A percentile compares a stretch with the other conserved stretches of the same genome.
Evolutionary conservation across 306 rosid species (phyloP).

Genomic region (Sicyos baderoa): DNA sequence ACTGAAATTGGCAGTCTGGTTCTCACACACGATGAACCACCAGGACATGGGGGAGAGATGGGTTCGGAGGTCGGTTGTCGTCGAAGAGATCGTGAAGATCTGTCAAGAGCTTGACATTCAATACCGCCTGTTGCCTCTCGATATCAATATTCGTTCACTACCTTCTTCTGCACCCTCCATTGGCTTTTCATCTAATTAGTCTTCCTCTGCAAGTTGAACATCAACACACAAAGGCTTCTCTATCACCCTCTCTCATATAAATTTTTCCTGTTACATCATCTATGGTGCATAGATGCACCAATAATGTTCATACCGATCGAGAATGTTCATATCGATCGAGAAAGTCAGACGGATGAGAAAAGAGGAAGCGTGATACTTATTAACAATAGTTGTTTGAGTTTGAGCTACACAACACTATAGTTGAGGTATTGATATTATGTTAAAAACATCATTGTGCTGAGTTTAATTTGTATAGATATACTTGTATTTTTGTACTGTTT

Average conservation of each 20-base stretch:
- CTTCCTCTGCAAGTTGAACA: slow-evolving; percentile 31
- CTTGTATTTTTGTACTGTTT: neutral
- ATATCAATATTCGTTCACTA: slow-evolving; percentile 47
- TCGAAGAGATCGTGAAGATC: slow-evolving; percentile 72
- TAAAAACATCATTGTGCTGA: neutral
- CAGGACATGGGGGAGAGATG: slow-evolving; percentile 80
- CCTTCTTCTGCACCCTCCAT: slow-evolving; percentile 42
- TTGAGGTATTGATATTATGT: neutral
- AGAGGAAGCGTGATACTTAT: neutral
- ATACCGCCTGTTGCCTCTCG: slow-evolving; percentile 57
- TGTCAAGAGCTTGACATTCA: slow-evolving; percentile 69
- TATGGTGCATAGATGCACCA: too few species aligned
- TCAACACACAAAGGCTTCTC: neutral
- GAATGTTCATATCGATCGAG: neutral
- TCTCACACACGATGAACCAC: slow-evolving; percentile 66
- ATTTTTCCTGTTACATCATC: neutral
- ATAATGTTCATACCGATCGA: too few species aligned
- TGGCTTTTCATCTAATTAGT: slow-evolving; percentile 44
- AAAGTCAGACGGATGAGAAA: neutral
- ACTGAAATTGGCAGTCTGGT: slow-evolving; percentile 57
- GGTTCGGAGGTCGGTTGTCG: slow-evolving; percentile 45
- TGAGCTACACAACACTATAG: neutral
- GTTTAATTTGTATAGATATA: neutral
- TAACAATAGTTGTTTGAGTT: neutral
- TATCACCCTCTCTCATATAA: neutral